phyloP scores from a whole-genome alignment of 148 eudicot species.

The Cornus controversa region DNA sequence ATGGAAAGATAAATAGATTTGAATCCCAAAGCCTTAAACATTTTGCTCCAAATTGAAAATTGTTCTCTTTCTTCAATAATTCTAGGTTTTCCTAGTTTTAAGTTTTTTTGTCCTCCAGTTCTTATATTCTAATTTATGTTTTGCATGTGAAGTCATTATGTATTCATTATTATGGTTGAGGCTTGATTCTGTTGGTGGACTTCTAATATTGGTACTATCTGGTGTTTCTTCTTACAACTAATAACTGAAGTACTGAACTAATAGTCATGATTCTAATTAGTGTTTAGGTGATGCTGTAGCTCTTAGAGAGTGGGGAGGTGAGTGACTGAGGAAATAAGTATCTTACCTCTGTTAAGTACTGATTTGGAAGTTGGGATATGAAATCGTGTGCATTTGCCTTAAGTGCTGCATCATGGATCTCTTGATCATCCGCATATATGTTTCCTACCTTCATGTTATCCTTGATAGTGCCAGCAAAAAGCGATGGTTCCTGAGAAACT shows the following conservation, averaged over 20 bases:
- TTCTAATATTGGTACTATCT: neutral
- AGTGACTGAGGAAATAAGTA: neutral
- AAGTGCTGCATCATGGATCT: constrained; percentile 41
- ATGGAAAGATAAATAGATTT: neutral
- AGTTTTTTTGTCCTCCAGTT: neutral
- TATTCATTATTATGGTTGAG: neutral
- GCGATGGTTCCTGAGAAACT: constrained; percentile 58
- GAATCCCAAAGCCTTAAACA: neutral
- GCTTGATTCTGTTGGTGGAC: neutral
- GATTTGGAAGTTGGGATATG: constrained; percentile 49
- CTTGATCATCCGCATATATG: constrained; percentile 34
- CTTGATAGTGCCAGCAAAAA: constrained; percentile 47
- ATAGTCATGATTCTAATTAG: neutral
- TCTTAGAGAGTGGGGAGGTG: neutral
- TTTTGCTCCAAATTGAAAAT: neutral
- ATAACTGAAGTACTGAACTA: neutral
- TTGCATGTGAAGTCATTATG: neutral
- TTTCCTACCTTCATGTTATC: constrained; percentile 46
- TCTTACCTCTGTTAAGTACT: constrained; percentile 48
- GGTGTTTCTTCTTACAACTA: neutral
- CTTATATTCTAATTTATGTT: neutral
- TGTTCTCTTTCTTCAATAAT: neutral
- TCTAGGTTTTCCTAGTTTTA: too few relatives aligned
- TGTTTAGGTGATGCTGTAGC: too few relatives aligned
- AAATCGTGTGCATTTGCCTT: constrained; percentile 53